Evolutionary conservation across 192 early-diverging fungal genomes (phyloP).

Genomic region (Fimicolochytrium jonesii): DNA sequence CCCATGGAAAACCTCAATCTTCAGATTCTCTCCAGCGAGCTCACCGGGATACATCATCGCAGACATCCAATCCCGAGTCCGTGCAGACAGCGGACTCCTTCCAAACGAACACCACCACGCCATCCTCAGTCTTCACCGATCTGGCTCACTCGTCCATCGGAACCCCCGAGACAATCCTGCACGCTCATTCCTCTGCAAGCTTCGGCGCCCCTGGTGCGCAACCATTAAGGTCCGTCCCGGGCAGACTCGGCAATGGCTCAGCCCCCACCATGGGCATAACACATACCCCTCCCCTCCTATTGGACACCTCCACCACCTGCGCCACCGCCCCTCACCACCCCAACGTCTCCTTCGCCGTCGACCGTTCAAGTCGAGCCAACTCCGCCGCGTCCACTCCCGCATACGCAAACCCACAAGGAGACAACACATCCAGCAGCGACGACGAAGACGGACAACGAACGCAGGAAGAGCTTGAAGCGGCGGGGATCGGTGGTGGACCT

Average conservation of each 20-base stretch:
- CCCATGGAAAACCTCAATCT: no score
- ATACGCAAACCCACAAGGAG: no score
- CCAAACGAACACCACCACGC: constrained; percentile 35
- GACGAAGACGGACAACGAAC: constrained; percentile 38
- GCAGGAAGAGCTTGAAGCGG: constrained; percentile 5
- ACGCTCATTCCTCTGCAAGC: not conserved
- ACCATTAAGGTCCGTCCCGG: not conserved
- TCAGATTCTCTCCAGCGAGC: not conserved
- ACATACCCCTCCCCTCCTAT: no score
- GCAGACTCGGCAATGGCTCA: not conserved
- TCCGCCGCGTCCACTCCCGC: not conserved
- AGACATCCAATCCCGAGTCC: constrained; percentile 30
- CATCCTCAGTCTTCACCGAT: constrained; percentile 23
- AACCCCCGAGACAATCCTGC: constrained; percentile 7
- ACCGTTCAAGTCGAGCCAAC: not conserved
- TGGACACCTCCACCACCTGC: no score
- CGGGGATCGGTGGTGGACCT: not conserved
- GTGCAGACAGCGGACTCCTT: constrained; percentile 33
- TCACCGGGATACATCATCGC: constrained; percentile 23
- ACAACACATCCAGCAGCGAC: constrained; percentile 32
- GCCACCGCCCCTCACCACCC: no score
- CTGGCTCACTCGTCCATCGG: constrained; percentile 4
- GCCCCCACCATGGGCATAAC: no score
- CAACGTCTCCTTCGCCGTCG: not conserved
- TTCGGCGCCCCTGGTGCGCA: not conserved